A percentile compares a stretch with the other conserved stretches of the same genome.
Evolutionary conservation across 768 basidiomycete genomes (phyloP).

Genomic region (Infundibulicybe gibba): DNA sequence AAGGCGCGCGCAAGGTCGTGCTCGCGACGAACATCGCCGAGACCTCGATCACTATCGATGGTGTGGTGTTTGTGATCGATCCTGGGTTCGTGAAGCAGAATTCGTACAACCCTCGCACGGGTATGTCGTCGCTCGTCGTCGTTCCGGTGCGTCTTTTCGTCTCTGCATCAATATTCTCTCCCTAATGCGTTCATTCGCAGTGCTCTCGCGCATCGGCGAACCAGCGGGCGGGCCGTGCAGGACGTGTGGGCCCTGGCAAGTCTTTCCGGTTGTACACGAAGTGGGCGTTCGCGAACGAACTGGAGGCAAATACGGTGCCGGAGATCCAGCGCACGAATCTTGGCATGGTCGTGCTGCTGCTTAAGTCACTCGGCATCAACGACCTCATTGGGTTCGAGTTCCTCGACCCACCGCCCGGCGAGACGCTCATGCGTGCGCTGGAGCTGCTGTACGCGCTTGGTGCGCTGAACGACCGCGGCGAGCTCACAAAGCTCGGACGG

Average conservation of each 20-base stretch:
- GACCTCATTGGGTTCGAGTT: conserved; percentile 98
- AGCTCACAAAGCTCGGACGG: conserved; percentile 94
- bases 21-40: conserved; percentile 99
- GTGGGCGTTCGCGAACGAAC: conserved; percentile 95
- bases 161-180: not conserved
- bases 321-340: conserved; percentile 99
- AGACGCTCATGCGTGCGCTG: conserved; percentile 93
- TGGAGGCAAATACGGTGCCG: conserved; percentile 95
- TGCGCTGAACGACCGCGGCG: conserved; percentile 93
- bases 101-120: conserved; percentile 96
- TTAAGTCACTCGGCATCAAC: conserved; percentile 98
- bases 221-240: conserved; percentile 94
- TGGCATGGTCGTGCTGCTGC: conserved; percentile 89
- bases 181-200: conserved; percentile 30
- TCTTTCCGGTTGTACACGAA: conserved; percentile 98
- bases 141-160: conserved; percentile 68
- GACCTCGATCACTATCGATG: conserved; percentile 98
- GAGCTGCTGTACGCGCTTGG: conserved; percentile 94
- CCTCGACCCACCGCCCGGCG: conserved; percentile 95
- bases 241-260: conserved; percentile 97
- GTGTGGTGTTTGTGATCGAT: conserved; percentile 98
- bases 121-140: conserved; percentile 95
- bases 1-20: conserved; percentile 95
- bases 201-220: conserved; percentile 98
- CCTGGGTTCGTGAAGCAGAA: conserved; percentile 99